Conservation (phyloP, 2,329 filamentous ascomycete species). For the Sclerotinia spermophila region DNA sequence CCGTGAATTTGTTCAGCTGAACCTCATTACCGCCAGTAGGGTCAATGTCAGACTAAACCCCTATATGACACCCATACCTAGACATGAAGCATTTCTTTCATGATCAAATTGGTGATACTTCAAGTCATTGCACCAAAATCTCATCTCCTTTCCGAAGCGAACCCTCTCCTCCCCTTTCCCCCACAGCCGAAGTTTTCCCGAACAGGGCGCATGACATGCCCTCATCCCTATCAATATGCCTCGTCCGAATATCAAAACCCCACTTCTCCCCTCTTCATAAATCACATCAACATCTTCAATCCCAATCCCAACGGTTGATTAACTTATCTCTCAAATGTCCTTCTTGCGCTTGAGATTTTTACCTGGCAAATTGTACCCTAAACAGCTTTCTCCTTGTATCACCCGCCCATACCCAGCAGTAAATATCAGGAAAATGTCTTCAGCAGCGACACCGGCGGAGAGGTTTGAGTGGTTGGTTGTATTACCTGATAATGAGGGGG, state of each 20-base stretch:
- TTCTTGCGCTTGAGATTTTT: background rate
- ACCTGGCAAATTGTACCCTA: background rate
- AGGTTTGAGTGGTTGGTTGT: slow-evolving; percentile 67
- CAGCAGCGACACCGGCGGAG: slow-evolving; percentile 23
- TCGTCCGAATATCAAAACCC: slow-evolving; percentile 7
- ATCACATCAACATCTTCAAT: background rate
- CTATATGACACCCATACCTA: background rate
- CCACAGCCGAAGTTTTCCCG: background rate
- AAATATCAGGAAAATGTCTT: slow-evolving; percentile 13
- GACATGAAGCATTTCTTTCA: background rate
- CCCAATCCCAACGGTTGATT: background rate
- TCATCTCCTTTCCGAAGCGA: slow-evolving; percentile 7
- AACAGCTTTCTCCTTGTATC: background rate
- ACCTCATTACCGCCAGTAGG: background rate
- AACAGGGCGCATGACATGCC: background rate
- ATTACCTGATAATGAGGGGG: slow-evolving; percentile 62
- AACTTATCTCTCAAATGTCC: background rate
- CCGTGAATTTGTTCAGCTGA: background rate
- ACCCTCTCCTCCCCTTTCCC: background rate
- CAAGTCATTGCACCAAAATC: background rate
- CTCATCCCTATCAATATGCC: background rate
- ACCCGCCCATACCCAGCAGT: background rate
- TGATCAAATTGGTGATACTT: background rate
- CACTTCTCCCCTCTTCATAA: background rate
- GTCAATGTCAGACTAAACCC: background rate